Percentiles rank a stretch among this genome's conserved stretches.
Evolutionary conservation across 1,284 basidiomycete species (phyloP).

Genomic region (Leccinum griseonigrum): DNA sequence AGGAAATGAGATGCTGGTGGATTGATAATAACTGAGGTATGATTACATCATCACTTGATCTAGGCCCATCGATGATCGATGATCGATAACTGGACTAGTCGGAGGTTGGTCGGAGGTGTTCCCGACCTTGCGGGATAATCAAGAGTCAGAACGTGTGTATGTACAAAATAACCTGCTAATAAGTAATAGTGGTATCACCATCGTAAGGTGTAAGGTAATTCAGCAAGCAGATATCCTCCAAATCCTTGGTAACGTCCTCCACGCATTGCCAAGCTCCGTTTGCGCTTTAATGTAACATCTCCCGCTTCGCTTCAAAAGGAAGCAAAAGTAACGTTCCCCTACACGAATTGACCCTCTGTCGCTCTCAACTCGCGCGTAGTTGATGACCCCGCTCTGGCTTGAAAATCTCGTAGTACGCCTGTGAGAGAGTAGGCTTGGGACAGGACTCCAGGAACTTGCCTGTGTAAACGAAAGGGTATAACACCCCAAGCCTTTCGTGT

Average conservation of each 20-base stretch:
- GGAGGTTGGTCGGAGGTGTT: slow-evolving; percentile 1
- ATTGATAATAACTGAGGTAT: background rate
- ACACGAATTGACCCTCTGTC: slow-evolving; percentile 9
- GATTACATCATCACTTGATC: too few species aligned
- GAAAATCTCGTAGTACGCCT: slow-evolving; percentile 17
- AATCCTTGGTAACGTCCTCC: slow-evolving; percentile 7
- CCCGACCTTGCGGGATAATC: slow-evolving; percentile 6
- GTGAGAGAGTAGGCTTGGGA: slow-evolving; percentile 11
- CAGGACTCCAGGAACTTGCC: slow-evolving; percentile 8
- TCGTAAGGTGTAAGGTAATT: slow-evolving; percentile 9
- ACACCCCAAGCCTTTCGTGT: background rate
- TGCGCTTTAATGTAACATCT: slow-evolving; percentile 16
- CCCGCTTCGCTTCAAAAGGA: slow-evolving; percentile 10
- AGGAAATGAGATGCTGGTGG: slow-evolving; percentile 12
- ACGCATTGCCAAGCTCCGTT: slow-evolving; percentile 15
- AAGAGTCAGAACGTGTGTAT: background rate
- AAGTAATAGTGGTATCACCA: slow-evolving; percentile 5
- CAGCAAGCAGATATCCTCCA: slow-evolving; percentile 12
- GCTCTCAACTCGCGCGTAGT: slow-evolving; percentile 11
- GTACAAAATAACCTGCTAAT: background rate
- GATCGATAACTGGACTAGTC: too few species aligned
- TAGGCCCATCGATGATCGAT: too few species aligned
- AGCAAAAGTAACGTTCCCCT: slow-evolving; percentile 14
- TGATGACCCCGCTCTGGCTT: slow-evolving; percentile 17
- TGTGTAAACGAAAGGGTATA: slow-evolving; percentile 17